These are phyloP conservation scores for Pistacia integerrima DNA, from an alignment of 345 rosid species.

Conservation along the genomic window DNA sequence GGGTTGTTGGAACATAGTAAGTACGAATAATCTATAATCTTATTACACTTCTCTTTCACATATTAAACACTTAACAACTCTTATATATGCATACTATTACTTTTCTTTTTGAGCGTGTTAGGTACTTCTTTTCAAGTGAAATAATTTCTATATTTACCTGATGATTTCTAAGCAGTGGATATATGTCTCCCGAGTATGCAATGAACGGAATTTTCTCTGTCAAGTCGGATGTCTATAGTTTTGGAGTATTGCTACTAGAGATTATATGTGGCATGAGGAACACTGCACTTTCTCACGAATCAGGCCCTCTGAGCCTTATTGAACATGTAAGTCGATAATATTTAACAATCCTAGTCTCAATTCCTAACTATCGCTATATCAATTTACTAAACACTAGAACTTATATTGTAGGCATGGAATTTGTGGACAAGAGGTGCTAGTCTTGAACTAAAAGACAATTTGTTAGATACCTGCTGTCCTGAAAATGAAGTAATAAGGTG, in stretches of 20 bases:
- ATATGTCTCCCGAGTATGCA: neutral
- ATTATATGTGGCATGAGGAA: neutral
- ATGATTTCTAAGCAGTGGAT: neutral
- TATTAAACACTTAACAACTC: no score
- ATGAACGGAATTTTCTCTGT: no score
- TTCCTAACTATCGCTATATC: neutral
- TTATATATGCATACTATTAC: no score
- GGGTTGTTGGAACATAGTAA: no score
- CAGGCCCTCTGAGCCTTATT: neutral
- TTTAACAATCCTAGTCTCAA: neutral
- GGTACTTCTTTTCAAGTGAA: no score
- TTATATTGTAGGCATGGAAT: constrained; percentile 18
- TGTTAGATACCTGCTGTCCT: neutral
- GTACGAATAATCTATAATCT: no score
- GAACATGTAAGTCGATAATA: neutral
- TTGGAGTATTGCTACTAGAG: neutral
- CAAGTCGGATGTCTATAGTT: no score
- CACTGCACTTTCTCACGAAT: neutral
- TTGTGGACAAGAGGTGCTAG: neutral
- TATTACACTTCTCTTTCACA: no score
- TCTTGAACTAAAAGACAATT: constrained; percentile 4
- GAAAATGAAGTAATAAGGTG: constrained; percentile 6
- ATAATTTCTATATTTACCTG: neutral
- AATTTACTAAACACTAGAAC: neutral
- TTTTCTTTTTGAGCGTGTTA: no score